Evolutionary conservation across 306 rosid species (phyloP), one percentile per base, ranked within the genome.

Genomic region (Luffa aegyptiaca): DNA sequence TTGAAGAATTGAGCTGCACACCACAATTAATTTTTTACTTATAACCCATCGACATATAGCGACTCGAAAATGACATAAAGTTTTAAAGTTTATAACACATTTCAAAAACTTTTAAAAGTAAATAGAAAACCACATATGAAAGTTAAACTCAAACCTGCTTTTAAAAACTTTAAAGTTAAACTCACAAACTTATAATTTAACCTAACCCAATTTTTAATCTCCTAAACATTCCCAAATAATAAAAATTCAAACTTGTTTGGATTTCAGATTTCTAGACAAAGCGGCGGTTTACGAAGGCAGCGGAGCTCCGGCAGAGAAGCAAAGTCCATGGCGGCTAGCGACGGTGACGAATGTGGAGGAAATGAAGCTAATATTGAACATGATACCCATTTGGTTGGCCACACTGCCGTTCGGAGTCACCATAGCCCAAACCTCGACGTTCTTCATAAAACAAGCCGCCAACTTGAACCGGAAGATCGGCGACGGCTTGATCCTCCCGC

Each of bases 331-430:
- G 96, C 83, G 84, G 73, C 87, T 95, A 11, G 90, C 92, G 73
- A 90, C 90, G 0, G 90, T 93, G 65, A 91, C 97, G 0, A 89
- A 78, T 76, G 90, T 95, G 33, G 99, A 95, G 86, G 99, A 95
- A 83, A 85, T 90, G 96, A 95, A 95, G 86, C 97, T 92, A 14
- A 81, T 95, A 13, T 89, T 93, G 76, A 93, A 95, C 82, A 86
- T 95, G 86, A 90, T 91, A 26, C 99, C 97, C 57, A 92, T 95
- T 62, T 95, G 98, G 98, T 26, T 95, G 41, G 84, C 88, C n/a
- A 90, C 96, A 3, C 13, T 95, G 41, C 97, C 98, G 5, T 95
- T 95, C 41, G 98, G 97, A 37, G 65, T 92, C 1, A 84, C 90
- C 79, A 84, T 88, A 2, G 74, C 92, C 44, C 97, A 90, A 56